phyloP scores from a whole-genome alignment of 176 grass and related monocot species.

The Phyllostachys edulis region DNA sequence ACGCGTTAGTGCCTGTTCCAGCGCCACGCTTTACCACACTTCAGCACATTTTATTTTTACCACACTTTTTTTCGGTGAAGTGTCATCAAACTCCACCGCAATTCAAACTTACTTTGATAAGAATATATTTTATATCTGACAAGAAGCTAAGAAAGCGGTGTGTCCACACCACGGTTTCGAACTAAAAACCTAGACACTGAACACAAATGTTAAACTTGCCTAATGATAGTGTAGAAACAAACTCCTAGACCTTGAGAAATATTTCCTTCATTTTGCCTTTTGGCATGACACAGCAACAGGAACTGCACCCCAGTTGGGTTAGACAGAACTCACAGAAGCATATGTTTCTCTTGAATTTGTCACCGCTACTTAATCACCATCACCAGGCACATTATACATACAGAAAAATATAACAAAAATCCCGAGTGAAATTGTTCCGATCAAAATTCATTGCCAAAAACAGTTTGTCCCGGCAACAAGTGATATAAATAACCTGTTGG shows the following conservation, averaged over 20 bases:
- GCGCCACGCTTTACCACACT: background rate
- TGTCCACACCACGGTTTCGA: background rate
- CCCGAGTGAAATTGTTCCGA: background rate
- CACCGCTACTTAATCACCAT: background rate
- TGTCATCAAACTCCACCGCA: background rate
- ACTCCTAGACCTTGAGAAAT: background rate
- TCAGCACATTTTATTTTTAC: background rate
- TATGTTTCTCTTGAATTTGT: background rate
- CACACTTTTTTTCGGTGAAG: background rate
- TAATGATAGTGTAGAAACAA: background rate
- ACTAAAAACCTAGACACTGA: background rate
- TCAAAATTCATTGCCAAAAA: slow-evolving; percentile 29
- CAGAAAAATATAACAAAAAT: background rate
- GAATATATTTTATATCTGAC: background rate
- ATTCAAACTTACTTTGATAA: background rate
- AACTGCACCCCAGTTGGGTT: background rate
- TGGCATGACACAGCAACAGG: background rate
- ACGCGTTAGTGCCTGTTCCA: background rate
- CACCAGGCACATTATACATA: background rate
- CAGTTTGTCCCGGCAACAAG: background rate
- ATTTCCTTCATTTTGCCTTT: background rate
- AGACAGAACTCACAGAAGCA: background rate
- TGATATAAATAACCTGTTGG: background rate
- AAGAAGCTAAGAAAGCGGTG: background rate
- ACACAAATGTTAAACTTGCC: background rate